phyloP scores from a whole-genome alignment of 225 moss, liverwort and hornwort species.

The Physcomitrium patens region DNA sequence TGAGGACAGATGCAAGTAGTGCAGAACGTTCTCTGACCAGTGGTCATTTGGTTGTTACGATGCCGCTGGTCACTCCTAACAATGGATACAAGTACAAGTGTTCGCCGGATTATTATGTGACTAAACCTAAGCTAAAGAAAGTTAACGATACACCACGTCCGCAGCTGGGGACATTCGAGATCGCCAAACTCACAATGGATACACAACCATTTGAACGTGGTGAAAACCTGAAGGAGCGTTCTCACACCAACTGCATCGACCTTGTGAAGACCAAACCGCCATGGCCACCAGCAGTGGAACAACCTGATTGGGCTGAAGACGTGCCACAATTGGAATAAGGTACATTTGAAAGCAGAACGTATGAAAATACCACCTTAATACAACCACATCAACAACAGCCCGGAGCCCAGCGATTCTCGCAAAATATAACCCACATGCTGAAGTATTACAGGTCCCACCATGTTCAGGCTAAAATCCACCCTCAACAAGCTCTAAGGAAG shows the following conservation, averaged over 20 bases:
- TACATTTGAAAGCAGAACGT: background rate
- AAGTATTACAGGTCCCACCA: no score
- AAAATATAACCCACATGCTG: no score
- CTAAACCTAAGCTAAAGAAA: slow-evolving; percentile 1
- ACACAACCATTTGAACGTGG: background rate
- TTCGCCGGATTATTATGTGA: slow-evolving; percentile 28
- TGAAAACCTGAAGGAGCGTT: background rate
- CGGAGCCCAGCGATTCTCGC: no score
- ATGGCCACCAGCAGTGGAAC: background rate
- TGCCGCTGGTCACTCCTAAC: slow-evolving; percentile 33
- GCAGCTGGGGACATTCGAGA: slow-evolving; percentile 33
- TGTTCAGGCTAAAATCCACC: no score
- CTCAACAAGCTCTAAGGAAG: no score
- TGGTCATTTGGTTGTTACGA: slow-evolving; percentile 75
- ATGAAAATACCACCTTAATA: background rate
- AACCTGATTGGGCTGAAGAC: slow-evolving; percentile 31
- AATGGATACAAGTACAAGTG: slow-evolving; percentile 40
- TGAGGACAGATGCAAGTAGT: slow-evolving; percentile 77
- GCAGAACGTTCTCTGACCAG: slow-evolving; percentile 71
- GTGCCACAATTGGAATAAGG: slow-evolving; percentile 56
- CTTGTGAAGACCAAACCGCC: background rate
- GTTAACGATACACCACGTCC: slow-evolving; percentile 20
- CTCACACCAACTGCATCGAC: slow-evolving; percentile 25
- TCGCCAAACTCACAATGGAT: slow-evolving; percentile 37
- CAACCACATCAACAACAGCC: background rate